A percentile compares a stretch with the other conserved stretches of the same genome.
phyloP scores from a whole-genome alignment of 179 eudicot genomes.

The Drosera spatulata region DNA sequence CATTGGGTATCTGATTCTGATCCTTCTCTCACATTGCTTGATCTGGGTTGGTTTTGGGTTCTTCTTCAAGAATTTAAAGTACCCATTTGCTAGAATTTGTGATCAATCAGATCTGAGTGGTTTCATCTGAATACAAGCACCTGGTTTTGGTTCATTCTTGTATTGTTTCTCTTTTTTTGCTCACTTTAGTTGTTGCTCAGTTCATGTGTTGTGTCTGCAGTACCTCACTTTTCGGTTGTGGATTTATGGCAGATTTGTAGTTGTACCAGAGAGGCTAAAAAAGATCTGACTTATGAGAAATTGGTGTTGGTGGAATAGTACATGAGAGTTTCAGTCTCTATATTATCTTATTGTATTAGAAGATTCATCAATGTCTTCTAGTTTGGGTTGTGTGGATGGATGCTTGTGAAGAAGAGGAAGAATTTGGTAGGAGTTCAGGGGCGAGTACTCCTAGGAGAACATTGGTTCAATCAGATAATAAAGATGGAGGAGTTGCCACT shows the following conservation, averaged over 20 bases:
- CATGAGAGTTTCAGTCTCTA: neutral
- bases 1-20: neutral
- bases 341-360: neutral
- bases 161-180: constrained; percentile 4
- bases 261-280: constrained; percentile 25
- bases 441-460: constrained; percentile 48
- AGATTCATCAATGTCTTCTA: constrained; percentile 38
- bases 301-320: constrained; percentile 9
- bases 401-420: constrained; percentile 35
- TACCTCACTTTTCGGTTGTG: constrained; percentile 17
- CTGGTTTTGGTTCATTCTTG: constrained; percentile 8
- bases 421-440: constrained; percentile 3
- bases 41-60: neutral
- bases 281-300: constrained; percentile 20
- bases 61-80: neutral
- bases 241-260: constrained; percentile 37
- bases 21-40: neutral
- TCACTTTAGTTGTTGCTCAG: neutral
- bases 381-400: constrained; percentile 61
- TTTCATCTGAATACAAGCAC: constrained; percentile 30
- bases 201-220: neutral
- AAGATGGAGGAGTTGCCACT: constrained; percentile 24
- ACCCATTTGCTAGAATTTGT: constrained; percentile 15
- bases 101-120: constrained; percentile 31
- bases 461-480: constrained; percentile 43